A percentile compares a stretch with the other conserved stretches of the same genome.
Evolutionary conservation across 1,139 yeast genomes (phyloP).

Genomic region (Pichia inconspicua): DNA sequence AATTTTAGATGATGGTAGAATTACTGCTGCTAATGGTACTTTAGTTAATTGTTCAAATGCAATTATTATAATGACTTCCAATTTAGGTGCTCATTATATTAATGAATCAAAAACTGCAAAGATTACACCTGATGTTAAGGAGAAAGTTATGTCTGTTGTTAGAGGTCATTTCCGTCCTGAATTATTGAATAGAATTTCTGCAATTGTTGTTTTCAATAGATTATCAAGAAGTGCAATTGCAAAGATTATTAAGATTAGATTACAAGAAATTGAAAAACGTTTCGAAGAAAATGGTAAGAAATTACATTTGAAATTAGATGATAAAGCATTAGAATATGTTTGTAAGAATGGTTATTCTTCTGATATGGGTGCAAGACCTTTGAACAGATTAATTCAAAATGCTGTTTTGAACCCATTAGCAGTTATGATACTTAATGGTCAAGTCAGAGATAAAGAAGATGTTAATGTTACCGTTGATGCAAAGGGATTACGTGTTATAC

Average conservation of each 20-base stretch:
- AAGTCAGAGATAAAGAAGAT: slow-evolving; percentile 77
- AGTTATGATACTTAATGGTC: slow-evolving; percentile 77
- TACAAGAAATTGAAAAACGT: slow-evolving; percentile 76
- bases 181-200: slow-evolving; percentile 89
- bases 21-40: slow-evolving; percentile 90
- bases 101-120: slow-evolving; percentile 59
- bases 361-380: slow-evolving; percentile 95
- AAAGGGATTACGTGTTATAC: slow-evolving; percentile 67
- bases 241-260: slow-evolving; percentile 81
- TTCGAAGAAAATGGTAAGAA: slow-evolving; percentile 78
- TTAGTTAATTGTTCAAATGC: slow-evolving; percentile 88
- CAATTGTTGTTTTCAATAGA: slow-evolving; percentile 87
- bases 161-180: slow-evolving; percentile 93
- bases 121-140: slow-evolving; percentile 59
- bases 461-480: slow-evolving; percentile 50
- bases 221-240: slow-evolving; percentile 85
- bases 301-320: slow-evolving; percentile 59
- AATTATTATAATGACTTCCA: slow-evolving; percentile 92
- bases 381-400: slow-evolving; percentile 85
- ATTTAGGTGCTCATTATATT: slow-evolving; percentile 89
- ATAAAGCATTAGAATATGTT: slow-evolving; percentile 71
- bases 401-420: slow-evolving; percentile 86
- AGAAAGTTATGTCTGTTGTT: slow-evolving; percentile 78
- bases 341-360: slow-evolving; percentile 82
- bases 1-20: slow-evolving; percentile 92